Evolutionary conservation across 257 asterid species (phyloP).

Genomic region (Catharanthus roseus): DNA sequence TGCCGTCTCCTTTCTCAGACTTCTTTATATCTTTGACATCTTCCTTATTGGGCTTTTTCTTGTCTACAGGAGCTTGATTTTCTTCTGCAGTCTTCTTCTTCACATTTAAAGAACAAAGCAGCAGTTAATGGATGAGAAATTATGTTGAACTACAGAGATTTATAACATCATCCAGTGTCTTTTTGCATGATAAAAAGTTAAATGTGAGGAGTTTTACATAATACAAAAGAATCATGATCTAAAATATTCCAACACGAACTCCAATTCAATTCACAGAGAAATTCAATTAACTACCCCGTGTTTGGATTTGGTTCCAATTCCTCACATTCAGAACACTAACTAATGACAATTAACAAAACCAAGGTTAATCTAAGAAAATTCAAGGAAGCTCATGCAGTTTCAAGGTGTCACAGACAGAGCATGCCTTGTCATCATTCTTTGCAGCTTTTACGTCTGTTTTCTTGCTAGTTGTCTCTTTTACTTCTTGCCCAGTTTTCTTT

Average conservation of each 20-base stretch:
- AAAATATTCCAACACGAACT: neutral
- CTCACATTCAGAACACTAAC: neutral
- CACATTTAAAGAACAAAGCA: slow-evolving; percentile 6
- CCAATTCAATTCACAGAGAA: neutral
- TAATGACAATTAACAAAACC: neutral
- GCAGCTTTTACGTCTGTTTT: slow-evolving; percentile 39
- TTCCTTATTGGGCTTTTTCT: slow-evolving; percentile 50
- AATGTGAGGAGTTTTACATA: neutral
- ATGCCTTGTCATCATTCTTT: slow-evolving; percentile 45
- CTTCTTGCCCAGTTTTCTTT: slow-evolving; percentile 46
- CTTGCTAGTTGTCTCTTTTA: slow-evolving; percentile 35
- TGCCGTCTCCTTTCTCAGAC: slow-evolving; percentile 34
- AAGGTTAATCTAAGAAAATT: neutral
- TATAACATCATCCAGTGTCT: neutral
- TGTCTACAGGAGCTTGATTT: slow-evolving; percentile 35
- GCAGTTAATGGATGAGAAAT: neutral
- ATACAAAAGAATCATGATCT: neutral
- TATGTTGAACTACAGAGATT: neutral
- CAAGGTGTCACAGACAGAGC: slow-evolving; percentile 11
- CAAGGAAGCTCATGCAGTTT: neutral
- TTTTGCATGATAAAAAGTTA: neutral
- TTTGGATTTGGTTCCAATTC: neutral
- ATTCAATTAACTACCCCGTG: neutral
- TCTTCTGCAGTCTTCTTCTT: slow-evolving; percentile 5
- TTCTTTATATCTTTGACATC: slow-evolving; percentile 40